These are phyloP conservation scores for Lophium mytilinum DNA, from an alignment of 495 filamentous ascomycete genomes.

Conservation along the genomic window DNA sequence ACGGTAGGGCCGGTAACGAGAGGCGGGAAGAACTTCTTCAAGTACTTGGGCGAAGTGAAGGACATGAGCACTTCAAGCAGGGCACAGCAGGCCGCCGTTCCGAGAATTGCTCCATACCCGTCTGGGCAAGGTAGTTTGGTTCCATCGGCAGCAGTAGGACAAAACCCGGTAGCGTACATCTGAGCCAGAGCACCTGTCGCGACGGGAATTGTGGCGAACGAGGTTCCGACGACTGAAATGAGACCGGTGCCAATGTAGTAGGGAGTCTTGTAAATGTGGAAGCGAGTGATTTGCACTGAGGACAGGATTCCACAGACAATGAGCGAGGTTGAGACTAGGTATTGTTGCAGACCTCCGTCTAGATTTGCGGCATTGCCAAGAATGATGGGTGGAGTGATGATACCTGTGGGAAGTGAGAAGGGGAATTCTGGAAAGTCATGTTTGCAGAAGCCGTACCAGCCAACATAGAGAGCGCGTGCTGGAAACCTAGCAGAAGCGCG, in stretches of 20 bases:
- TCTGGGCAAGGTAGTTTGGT: constrained; percentile 68
- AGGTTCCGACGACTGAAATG: constrained; percentile 84
- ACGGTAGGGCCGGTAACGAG: constrained; percentile 64
- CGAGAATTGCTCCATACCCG: constrained; percentile 78
- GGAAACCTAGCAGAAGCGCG: constrained; percentile 62
- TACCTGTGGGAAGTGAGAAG: constrained; percentile 29
- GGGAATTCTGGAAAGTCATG: too few species aligned
- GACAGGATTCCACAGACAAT: constrained; percentile 80
- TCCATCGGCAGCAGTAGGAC: constrained; percentile 55
- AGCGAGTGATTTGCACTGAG: constrained; percentile 73
- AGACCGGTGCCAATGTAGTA: constrained; percentile 85
- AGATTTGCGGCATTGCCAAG: constrained; percentile 67
- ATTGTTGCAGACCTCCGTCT: constrained; percentile 50
- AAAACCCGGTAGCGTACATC: constrained; percentile 80
- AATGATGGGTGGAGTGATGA: constrained; percentile 76
- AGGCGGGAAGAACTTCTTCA: constrained; percentile 78
- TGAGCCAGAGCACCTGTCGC: constrained; percentile 68
- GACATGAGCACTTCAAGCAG: constrained; percentile 67
- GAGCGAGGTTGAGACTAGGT: constrained; percentile 82
- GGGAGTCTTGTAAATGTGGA: constrained; percentile 69
- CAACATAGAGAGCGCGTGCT: constrained; percentile 63
- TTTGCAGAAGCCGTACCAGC: constrained; percentile 26
- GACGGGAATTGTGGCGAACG: constrained; percentile 81
- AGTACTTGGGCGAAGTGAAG: constrained; percentile 59
- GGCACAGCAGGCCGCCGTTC: constrained; percentile 62